phyloP scores from a whole-genome alignment of 2,329 filamentous ascomycete genomes.

The Penicillium sp. region DNA sequence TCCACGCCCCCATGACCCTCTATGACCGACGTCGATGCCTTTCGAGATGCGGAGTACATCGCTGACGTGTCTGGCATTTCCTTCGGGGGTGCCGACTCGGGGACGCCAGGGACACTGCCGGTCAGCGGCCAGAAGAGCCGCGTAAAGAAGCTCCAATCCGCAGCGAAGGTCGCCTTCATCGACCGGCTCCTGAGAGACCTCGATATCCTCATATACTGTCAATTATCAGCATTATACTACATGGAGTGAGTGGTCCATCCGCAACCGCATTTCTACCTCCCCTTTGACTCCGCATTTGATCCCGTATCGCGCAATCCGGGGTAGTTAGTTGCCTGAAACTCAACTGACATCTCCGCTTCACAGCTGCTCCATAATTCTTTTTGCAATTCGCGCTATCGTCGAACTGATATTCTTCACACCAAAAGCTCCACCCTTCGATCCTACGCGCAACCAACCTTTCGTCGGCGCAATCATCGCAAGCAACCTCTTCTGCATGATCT shows the following conservation, averaged over 20 bases:
- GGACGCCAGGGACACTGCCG: slow-evolving; percentile 14
- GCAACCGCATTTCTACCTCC: neutral
- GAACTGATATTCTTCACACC: slow-evolving; percentile 65
- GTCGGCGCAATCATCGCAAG: slow-evolving; percentile 58
- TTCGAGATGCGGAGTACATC: slow-evolving; percentile 53
- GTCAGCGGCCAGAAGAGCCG: slow-evolving; percentile 25
- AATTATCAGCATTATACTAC: slow-evolving; percentile 66
- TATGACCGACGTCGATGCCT: slow-evolving; percentile 52
- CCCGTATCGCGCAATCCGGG: neutral
- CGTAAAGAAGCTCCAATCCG: slow-evolving; percentile 40
- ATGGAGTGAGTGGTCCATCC: slow-evolving; percentile 57
- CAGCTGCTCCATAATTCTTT: slow-evolving; percentile 63
- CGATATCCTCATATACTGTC: slow-evolving; percentile 64
- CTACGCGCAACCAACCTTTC: slow-evolving; percentile 57
- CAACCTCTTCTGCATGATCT: slow-evolving; percentile 60
- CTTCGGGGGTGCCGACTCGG: slow-evolving; percentile 32
- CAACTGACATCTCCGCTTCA: neutral
- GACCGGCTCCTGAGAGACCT: slow-evolving; percentile 61
- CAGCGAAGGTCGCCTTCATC: slow-evolving; percentile 53
- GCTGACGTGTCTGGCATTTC: slow-evolving; percentile 49
- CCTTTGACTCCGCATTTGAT: neutral
- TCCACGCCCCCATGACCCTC: slow-evolving; percentile 49
- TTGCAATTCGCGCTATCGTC: slow-evolving; percentile 58
- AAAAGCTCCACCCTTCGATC: slow-evolving; percentile 58
- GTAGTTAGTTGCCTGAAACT: neutral